phyloP scores from a whole-genome alignment of 2,329 filamentous ascomycete species.

The Pseudogymnoascus sp. region DNA sequence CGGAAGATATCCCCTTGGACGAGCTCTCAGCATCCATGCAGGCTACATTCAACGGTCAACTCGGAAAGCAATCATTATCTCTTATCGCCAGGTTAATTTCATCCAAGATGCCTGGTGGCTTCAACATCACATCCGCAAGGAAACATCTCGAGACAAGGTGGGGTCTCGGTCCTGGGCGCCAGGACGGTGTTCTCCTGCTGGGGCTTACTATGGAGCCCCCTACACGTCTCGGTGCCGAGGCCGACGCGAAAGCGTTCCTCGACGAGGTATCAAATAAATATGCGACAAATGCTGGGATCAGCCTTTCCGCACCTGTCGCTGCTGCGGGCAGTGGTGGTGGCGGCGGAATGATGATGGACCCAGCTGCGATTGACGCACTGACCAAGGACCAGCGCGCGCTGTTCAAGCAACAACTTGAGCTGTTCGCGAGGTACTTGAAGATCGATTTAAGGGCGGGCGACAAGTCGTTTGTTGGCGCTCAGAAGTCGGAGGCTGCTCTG shows the following conservation, averaged over 20 bases:
- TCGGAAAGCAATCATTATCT: slow-evolving; percentile 92
- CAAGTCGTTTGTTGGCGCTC: slow-evolving; percentile 78
- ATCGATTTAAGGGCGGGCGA: slow-evolving; percentile 95
- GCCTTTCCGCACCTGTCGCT: slow-evolving; percentile 65
- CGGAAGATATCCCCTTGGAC: slow-evolving; percentile 92
- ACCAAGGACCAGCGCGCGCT: slow-evolving; percentile 94
- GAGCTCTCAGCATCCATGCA: slow-evolving; percentile 94
- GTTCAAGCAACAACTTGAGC: slow-evolving; percentile 97
- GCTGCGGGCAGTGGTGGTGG: slow-evolving; percentile 63
- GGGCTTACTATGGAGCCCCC: slow-evolving; percentile 90
- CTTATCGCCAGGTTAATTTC: slow-evolving; percentile 92
- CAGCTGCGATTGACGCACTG: slow-evolving; percentile 88
- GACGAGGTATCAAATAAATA: slow-evolving; percentile 88
- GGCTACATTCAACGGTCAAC: slow-evolving; percentile 95
- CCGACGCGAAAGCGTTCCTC: slow-evolving; percentile 85
- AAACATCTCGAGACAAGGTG: slow-evolving; percentile 94
- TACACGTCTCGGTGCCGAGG: slow-evolving; percentile 78
- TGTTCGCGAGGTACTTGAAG: slow-evolving; percentile 92
- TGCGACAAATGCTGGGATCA: slow-evolving; percentile 74
- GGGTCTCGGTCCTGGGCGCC: slow-evolving; percentile 77
- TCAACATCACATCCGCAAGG: slow-evolving; percentile 92
- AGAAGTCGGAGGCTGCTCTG: slow-evolving; percentile 78
- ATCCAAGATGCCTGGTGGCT: slow-evolving; percentile 98
- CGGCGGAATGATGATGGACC: slow-evolving; percentile 99
- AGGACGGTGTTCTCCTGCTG: slow-evolving; percentile 82